Percentiles rank a stretch among this genome's conserved stretches.
Evolutionary conservation across 495 filamentous ascomycete genomes (phyloP).

Genomic region (Penicillium alfredii): DNA sequence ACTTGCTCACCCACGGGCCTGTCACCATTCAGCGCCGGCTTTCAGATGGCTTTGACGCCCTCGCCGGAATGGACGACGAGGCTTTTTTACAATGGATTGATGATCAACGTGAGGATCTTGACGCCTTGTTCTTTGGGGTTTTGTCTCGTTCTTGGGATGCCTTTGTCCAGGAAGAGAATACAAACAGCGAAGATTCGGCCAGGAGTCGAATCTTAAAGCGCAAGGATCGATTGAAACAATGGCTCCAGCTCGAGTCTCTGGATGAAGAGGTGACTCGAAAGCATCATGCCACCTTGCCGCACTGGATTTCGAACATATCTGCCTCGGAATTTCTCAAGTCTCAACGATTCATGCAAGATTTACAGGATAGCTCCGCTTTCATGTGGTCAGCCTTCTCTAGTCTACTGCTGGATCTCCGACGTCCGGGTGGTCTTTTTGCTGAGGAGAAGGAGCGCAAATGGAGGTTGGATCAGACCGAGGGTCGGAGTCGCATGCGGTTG

Average conservation of each 20-base stretch:
- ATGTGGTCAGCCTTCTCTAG: conserved; percentile 65
- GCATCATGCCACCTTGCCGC: conserved; percentile 75
- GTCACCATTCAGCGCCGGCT: conserved; percentile 62
- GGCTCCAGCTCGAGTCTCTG: conserved; percentile 60
- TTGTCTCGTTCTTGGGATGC: conserved; percentile 78
- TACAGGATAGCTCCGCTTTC: conserved; percentile 78
- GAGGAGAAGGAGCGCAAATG: conserved; percentile 62
- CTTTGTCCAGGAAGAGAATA: conserved; percentile 76
- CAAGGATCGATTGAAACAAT: conserved; percentile 73
- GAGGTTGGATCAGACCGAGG: conserved; percentile 93
- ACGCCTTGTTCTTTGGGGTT: conserved; percentile 69
- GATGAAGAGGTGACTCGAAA: conserved; percentile 65
- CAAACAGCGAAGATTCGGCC: conserved; percentile 63
- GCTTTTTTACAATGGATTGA: conserved; percentile 86
- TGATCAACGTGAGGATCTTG: conserved; percentile 71
- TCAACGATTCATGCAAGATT: conserved; percentile 79
- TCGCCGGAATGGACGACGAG: conserved; percentile 80
- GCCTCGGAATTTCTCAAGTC: conserved; percentile 86
- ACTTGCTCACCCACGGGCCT: conserved; percentile 63
- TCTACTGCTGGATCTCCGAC: conserved; percentile 64
- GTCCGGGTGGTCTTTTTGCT: conserved; percentile 74
- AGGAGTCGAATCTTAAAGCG: conserved; percentile 63
- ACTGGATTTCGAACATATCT: conserved; percentile 93
- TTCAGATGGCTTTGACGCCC: conserved; percentile 71
- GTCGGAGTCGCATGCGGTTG: conserved; percentile 88